A percentile compares a stretch with the other conserved stretches of the same genome.
Evolutionary conservation across 257 asterid species (phyloP).

Genomic region (Perilla frutescens): DNA sequence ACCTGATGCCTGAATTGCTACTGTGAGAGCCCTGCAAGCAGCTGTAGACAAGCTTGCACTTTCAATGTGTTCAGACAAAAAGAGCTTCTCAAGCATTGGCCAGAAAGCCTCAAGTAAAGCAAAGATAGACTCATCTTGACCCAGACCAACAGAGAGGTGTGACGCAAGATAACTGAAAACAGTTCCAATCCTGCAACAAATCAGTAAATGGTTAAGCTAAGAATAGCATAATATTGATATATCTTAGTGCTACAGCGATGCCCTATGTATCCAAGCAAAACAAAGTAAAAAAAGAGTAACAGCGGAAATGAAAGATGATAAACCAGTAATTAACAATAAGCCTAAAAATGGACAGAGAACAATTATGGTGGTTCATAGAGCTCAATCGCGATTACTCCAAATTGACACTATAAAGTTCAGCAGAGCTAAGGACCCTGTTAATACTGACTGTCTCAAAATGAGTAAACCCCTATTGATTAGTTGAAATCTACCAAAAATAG

Average conservation of each 20-base stretch:
- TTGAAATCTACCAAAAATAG: not conserved
- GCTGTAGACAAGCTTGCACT: constrained; percentile 74
- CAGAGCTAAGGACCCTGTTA: not conserved
- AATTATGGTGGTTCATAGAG: constrained; percentile 6
- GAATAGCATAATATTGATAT: constrained; percentile 14
- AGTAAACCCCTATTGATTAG: constrained; percentile 4
- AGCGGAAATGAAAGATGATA: not conserved
- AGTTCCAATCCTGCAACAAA: constrained; percentile 76
- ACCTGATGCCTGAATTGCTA: constrained; percentile 85
- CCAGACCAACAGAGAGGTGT: constrained; percentile 51
- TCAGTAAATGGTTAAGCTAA: constrained; percentile 30
- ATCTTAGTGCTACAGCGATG: constrained; percentile 7
- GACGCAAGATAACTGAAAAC: constrained; percentile 63
- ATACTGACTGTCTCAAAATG: constrained; percentile 10
- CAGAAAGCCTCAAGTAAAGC: constrained; percentile 71
- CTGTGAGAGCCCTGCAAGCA: constrained; percentile 89
- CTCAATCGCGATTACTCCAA: constrained; percentile 10
- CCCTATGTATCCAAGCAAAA: constrained; percentile 21
- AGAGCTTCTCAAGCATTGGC: constrained; percentile 81
- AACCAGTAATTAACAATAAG: constrained; percentile 10
- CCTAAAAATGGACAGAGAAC: not conserved
- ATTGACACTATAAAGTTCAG: constrained; percentile 16
- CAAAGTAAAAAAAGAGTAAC: constrained; percentile 3
- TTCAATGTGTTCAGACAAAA: constrained; percentile 65
- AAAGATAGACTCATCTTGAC: constrained; percentile 56